Evolutionary conservation across 139 green algal species (phyloP).

Genomic region (Ulvella scutata): DNA sequence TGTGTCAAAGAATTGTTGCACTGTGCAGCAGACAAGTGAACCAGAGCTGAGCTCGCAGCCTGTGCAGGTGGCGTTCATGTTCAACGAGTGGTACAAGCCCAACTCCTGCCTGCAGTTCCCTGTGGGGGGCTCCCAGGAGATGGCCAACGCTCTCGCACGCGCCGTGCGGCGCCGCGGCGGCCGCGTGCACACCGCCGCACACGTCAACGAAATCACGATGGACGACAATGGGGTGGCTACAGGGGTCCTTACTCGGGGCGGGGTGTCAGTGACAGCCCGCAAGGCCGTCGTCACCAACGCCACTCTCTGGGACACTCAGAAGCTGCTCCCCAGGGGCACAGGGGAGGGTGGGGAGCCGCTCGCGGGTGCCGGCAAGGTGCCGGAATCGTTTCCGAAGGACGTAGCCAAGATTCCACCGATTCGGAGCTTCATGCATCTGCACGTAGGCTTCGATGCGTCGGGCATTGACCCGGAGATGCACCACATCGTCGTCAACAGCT

Average conservation of each 20-base stretch:
- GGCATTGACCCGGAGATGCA: slow-evolving; percentile 77
- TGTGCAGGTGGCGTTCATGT: slow-evolving; percentile 70
- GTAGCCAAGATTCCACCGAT: slow-evolving; percentile 37
- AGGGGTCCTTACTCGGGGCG: slow-evolving; percentile 34
- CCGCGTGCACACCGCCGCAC: slow-evolving; percentile 42
- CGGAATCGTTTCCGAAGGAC: slow-evolving; percentile 17
- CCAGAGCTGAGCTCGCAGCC: not conserved
- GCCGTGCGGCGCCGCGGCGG: slow-evolving; percentile 37
- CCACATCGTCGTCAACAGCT: slow-evolving; percentile 91
- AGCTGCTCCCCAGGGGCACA: slow-evolving; percentile 72
- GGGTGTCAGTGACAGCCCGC: slow-evolving; percentile 22
- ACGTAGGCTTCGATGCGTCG: slow-evolving; percentile 73
- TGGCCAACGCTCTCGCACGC: slow-evolving; percentile 72
- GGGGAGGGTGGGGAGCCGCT: too few relatives aligned
- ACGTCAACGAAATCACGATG: slow-evolving; percentile 71
- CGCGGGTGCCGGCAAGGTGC: slow-evolving; percentile 22
- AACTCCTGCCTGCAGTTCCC: slow-evolving; percentile 79
- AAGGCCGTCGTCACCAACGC: slow-evolving; percentile 58
- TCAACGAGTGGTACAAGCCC: slow-evolving; percentile 66
- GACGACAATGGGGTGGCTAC: slow-evolving; percentile 28
- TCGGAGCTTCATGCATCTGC: slow-evolving; percentile 92
- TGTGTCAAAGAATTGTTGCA: too few relatives aligned
- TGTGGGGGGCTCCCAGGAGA: slow-evolving; percentile 63
- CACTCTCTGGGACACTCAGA: slow-evolving; percentile 72
- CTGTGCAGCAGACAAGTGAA: not conserved